A percentile compares a stretch with the other conserved stretches of the same genome.
phyloP scores from a whole-genome alignment of 2,329 filamentous ascomycete species.

The Dactylellina haptotyla region DNA sequence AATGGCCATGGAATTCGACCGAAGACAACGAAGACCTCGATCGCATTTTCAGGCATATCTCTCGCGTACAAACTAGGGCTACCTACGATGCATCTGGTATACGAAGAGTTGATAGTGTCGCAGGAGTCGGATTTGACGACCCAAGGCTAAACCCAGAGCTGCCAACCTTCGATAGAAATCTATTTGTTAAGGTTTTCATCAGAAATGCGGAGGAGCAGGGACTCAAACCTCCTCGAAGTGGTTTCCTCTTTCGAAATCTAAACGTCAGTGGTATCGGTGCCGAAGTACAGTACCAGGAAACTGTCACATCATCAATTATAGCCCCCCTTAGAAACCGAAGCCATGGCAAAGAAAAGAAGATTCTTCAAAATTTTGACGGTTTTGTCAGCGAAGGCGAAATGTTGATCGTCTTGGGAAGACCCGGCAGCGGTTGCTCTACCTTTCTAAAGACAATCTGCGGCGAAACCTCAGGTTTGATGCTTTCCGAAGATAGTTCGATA shows the following conservation, averaged over 20 bases:
- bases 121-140: slow-evolving; percentile 19
- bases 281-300: slow-evolving; percentile 42
- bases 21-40: slow-evolving; percentile 33
- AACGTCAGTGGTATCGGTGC: slow-evolving; percentile 31
- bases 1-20: not conserved
- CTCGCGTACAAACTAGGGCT: slow-evolving; percentile 25
- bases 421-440: slow-evolving; percentile 81
- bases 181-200: slow-evolving; percentile 35
- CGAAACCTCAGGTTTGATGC: slow-evolving; percentile 19
- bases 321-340: slow-evolving; percentile 3
- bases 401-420: slow-evolving; percentile 82
- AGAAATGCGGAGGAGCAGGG: slow-evolving; percentile 22
- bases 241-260: slow-evolving; percentile 25
- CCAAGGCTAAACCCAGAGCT: slow-evolving; percentile 25
- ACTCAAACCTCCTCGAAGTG: slow-evolving; percentile 19
- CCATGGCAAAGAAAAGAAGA: slow-evolving; percentile 19
- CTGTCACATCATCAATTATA: slow-evolving; percentile 11
- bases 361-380: slow-evolving; percentile 69
- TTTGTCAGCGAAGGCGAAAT: slow-evolving; percentile 80
- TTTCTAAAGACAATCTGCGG: slow-evolving; percentile 74
- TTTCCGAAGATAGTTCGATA: slow-evolving; percentile 6
- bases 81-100: not conserved
- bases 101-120: slow-evolving; percentile 10
- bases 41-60: slow-evolving; percentile 34
- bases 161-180: slow-evolving; percentile 8